Conservation (phyloP, 2,329 filamentous ascomycete species). For the Sphaerostilbella broomeana region DNA sequence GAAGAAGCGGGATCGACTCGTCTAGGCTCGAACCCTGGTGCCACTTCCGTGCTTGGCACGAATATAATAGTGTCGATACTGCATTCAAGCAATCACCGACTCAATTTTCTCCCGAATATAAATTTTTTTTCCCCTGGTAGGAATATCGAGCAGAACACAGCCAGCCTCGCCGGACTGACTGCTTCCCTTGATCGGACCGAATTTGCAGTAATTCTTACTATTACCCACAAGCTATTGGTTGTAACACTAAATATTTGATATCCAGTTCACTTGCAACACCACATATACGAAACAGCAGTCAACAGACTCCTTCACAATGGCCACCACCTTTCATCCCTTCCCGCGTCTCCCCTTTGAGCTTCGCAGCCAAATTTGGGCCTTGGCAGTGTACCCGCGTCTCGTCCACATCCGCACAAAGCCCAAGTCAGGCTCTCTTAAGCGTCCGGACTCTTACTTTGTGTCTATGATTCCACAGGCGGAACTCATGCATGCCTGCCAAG, state of each 20-base stretch:
- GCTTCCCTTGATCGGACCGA: not conserved
- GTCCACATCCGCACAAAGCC: conserved; percentile 9
- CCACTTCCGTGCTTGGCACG: too few relatives aligned
- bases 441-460: not conserved
- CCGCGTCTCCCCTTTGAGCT: conserved; percentile 11
- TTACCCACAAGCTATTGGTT: not conserved
- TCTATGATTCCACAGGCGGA: conserved; percentile 1
- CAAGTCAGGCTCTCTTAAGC: not conserved
- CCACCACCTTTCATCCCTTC: conserved; percentile 12
- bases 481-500: conserved; percentile 12
- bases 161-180: not conserved
- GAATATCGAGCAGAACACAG: not conserved
- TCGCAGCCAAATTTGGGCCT: conserved; percentile 13
- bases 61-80: not conserved
- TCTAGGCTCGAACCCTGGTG: not conserved
- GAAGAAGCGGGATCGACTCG: not conserved
- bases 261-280: not conserved
- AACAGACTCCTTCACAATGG: conserved; percentile 4
- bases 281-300: not conserved
- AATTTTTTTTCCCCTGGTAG: not conserved
- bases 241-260: not conserved
- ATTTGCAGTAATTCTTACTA: not conserved
- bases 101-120: not conserved
- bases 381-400: conserved; percentile 8
- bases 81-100: not conserved